phyloP scores from a whole-genome alignment of 371 early-diverging fungal genomes.

The Sporodiniella umbellata region DNA sequence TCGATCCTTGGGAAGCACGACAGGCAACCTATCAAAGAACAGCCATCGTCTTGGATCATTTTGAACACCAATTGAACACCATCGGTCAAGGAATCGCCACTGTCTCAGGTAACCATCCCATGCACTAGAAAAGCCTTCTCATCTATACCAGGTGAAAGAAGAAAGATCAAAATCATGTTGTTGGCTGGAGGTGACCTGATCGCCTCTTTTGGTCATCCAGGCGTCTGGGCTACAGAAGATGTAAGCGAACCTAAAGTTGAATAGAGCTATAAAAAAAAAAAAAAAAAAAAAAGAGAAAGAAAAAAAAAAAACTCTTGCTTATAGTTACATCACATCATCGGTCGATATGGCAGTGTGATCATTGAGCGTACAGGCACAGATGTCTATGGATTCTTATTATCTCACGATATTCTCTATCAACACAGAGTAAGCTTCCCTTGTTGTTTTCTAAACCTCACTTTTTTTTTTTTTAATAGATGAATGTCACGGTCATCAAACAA shows the following conservation, averaged over 20 bases:
- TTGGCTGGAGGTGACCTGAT: constrained; percentile 97
- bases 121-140: neutral
- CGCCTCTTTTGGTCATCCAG: constrained; percentile 89
- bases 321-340: constrained; percentile 90
- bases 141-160: constrained; percentile 29
- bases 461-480: no score
- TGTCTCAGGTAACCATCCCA: constrained; percentile 7
- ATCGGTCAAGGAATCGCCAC: constrained; percentile 49
- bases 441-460: no score
- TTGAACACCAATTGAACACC: constrained; percentile 82
- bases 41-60: constrained; percentile 91
- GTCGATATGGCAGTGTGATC: constrained; percentile 91
- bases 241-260: neutral
- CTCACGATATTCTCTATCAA: constrained; percentile 87
- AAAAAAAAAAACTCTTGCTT: neutral
- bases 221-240: constrained; percentile 75
- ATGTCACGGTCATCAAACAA: constrained; percentile 92
- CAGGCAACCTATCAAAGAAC: constrained; percentile 86
- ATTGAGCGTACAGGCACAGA: constrained; percentile 95
- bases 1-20: constrained; percentile 92
- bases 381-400: constrained; percentile 85
- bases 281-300: neutral
- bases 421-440: constrained; percentile 68
- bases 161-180: constrained; percentile 77
- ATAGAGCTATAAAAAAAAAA: neutral